A percentile compares a stretch with the other conserved stretches of the same genome.
phyloP scores from a whole-genome alignment of 2,329 filamentous ascomycete species.

The Aureobasidium sp. region DNA sequence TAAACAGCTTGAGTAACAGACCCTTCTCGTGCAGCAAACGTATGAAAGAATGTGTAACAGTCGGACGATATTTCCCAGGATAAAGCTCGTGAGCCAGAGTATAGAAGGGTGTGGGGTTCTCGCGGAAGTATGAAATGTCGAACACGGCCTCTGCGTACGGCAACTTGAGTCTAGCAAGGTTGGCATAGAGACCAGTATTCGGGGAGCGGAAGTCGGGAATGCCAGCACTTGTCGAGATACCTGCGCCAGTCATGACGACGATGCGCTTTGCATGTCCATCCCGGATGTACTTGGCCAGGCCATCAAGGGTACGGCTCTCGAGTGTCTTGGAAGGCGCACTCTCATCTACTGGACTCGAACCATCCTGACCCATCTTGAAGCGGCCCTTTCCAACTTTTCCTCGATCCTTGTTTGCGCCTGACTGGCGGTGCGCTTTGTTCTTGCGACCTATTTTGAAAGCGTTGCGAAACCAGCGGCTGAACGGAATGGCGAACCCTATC shows the following conservation, averaged over 20 bases:
- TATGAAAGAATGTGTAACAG: constrained; percentile 85
- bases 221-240: constrained; percentile 66
- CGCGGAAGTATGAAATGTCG: constrained; percentile 80
- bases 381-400: constrained; percentile 21
- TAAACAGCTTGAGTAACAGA: constrained; percentile 78
- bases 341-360: constrained; percentile 60
- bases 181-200: constrained; percentile 87
- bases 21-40: constrained; percentile 71
- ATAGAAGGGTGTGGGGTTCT: constrained; percentile 86
- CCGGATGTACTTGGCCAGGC: constrained; percentile 73
- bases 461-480: constrained; percentile 2
- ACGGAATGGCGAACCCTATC: constrained; percentile 4
- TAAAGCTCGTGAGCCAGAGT: constrained; percentile 86
- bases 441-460: constrained; percentile 45
- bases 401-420: constrained; percentile 25
- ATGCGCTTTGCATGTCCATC: constrained; percentile 61
- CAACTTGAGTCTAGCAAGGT: constrained; percentile 76
- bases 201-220: constrained; percentile 95
- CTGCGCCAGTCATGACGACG: constrained; percentile 85
- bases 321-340: constrained; percentile 59
- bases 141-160: constrained; percentile 91
- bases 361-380: constrained; percentile 77
- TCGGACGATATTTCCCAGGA: constrained; percentile 81
- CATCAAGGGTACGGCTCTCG: constrained; percentile 60
- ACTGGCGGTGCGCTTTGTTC: constrained; percentile 38